Evolutionary conservation across 108 stramenopile genomes (phyloP).

Genomic region (Mediolabrus comicus): DNA sequence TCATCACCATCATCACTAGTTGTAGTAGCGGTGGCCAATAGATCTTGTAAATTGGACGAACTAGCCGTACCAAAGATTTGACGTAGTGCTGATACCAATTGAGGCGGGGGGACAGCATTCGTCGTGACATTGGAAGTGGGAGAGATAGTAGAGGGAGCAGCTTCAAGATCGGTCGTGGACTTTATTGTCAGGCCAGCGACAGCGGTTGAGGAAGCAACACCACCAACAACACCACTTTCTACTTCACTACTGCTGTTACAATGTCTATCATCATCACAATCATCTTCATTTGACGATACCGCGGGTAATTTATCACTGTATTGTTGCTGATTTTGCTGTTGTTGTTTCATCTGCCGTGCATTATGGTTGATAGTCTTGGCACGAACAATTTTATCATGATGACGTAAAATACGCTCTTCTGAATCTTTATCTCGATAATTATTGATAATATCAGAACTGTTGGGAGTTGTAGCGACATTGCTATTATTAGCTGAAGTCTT

Average conservation of each 20-base stretch:
- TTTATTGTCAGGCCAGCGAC: too few relatives aligned
- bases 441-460: background rate
- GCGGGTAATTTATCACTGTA: background rate
- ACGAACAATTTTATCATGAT: conserved; percentile 67
- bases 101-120: conserved; percentile 50
- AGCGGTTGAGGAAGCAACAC: background rate
- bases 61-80: conserved; percentile 36
- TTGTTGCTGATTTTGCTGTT: background rate
- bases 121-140: conserved; percentile 7
- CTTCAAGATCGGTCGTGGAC: background rate
- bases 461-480: background rate
- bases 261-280: background rate
- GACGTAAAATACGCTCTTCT: conserved; percentile 51
- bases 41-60: conserved; percentile 10
- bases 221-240: background rate
- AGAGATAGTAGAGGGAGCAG: conserved; percentile 3
- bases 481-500: background rate
- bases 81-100: conserved; percentile 59
- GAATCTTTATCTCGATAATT: background rate
- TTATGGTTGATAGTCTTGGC: conserved; percentile 14
- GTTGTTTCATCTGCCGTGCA: background rate
- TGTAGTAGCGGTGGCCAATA: background rate
- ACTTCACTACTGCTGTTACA: background rate
- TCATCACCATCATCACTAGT: background rate
- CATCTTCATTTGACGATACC: background rate